Percentiles rank a stretch among this genome's conserved stretches.
phyloP scores from a whole-genome alignment of 257 asterid genomes.

The Solanum chmielewskii region DNA sequence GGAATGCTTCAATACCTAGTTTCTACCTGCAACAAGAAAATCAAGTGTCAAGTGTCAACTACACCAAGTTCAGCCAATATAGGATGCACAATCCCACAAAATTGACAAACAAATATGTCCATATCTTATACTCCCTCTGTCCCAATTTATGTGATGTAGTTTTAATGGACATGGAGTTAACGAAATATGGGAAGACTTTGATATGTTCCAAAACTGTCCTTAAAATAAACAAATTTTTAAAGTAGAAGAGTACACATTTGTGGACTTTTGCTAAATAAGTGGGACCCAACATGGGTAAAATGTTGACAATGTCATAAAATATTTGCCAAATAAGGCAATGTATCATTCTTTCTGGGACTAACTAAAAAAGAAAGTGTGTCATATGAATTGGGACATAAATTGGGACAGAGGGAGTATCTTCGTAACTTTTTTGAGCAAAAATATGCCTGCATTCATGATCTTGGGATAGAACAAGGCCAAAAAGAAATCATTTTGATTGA shows the following conservation, averaged over 20 bases:
- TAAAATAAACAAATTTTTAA: no score
- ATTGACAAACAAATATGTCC: background rate
- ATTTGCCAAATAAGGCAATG: background rate
- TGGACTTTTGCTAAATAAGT: background rate
- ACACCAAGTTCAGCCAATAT: background rate
- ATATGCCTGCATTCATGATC: background rate
- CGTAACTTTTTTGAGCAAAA: background rate
- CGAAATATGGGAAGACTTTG: background rate
- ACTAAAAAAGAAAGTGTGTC: background rate
- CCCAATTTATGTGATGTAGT: background rate
- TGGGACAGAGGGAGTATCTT: background rate
- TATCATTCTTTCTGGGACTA: background rate
- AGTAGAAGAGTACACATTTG: background rate
- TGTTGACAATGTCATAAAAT: background rate
- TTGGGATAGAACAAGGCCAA: background rate
- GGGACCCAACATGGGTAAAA: background rate
- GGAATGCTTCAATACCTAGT: constrained; percentile 19
- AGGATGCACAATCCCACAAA: background rate
- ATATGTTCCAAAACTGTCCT: background rate
- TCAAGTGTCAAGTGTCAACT: constrained; percentile 7
- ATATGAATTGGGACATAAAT: background rate
- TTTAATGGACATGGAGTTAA: background rate
- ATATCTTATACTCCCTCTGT: background rate
- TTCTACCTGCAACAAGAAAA: constrained; percentile 23
- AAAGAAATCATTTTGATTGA: background rate